Evolutionary conservation across 2,329 filamentous ascomycete species (phyloP), one percentile per base, ranked within the genome.

Genomic region (Pseudogymnoascus sp.): DNA sequence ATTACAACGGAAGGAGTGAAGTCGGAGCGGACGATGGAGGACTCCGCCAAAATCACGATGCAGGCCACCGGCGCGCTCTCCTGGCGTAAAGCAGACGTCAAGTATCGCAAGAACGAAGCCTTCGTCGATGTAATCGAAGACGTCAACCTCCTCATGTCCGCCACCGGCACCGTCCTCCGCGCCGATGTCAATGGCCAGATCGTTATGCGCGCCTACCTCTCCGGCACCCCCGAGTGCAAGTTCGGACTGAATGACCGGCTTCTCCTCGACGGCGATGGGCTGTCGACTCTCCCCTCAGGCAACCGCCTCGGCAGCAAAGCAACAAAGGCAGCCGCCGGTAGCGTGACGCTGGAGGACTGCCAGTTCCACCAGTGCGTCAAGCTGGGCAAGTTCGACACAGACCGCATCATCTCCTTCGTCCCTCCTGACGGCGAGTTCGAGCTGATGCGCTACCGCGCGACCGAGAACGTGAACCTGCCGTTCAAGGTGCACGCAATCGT

Each of bases 111-210:
- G 80, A 99, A 99, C 79, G 95, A 99, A 77, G 95, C 95, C 33
- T 99, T 99, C 73, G 95, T 99, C 69, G 95, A 99, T 76, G 95
- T 99, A 17, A 99, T 99, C 72, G 95, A 99, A 77, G 95, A 99
- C 73, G 93, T 99, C 72, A 99, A 99, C 77, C 84, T 99, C 65
- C 87, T 99, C 73, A 97, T 99, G 90, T 97, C 93, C n/a, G 95
- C 95, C 5, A 95, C 92, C 0, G 95, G 95, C 31, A 93, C 93
- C 21, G 92, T 99, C 28, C 84, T 99, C 11, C 90, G 95, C 68
- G 95, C 95, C 67, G 95, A 99, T 72, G 95, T 99, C 62, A 96
- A 91, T 61, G 95, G 95, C 61, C 93, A 97, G 74, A 99, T 99
- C 72, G 86, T 99, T 71, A 99, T 99, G 95, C 91, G 95, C 71